Percentiles rank a stretch among this genome's conserved stretches.
phyloP scores from a whole-genome alignment of 2,329 filamentous ascomycete species.

The Pestalotiopsis sp. region DNA sequence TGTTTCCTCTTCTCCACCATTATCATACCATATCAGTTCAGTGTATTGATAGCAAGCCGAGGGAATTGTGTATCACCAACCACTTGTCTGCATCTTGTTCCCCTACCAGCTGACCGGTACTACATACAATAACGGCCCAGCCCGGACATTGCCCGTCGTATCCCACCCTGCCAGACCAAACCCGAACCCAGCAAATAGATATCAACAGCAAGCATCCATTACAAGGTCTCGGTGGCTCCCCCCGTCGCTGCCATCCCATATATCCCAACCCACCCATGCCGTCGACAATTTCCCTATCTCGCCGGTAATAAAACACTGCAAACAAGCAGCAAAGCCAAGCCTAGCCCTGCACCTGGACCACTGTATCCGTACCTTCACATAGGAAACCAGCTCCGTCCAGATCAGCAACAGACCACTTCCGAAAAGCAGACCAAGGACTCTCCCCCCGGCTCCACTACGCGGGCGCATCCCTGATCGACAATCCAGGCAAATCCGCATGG shows the following conservation, averaged over 20 bases:
- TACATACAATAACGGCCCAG: neutral
- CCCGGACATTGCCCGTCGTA: neutral
- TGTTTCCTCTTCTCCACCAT: neutral
- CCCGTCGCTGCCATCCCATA: neutral
- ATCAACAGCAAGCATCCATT: neutral
- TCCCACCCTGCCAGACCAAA: neutral
- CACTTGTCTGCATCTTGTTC: neutral
- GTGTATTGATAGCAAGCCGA: neutral
- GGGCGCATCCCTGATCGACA: constrained; percentile 7
- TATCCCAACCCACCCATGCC: neutral
- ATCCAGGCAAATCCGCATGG: neutral
- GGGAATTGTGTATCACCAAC: neutral
- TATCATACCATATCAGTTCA: neutral
- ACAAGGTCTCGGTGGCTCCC: neutral
- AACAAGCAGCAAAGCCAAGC: neutral
- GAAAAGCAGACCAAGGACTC: neutral
- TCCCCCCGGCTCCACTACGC: neutral
- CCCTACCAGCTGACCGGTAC: neutral
- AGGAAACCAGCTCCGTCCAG: neutral
- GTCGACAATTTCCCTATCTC: neutral
- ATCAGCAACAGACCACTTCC: neutral
- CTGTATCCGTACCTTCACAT: neutral
- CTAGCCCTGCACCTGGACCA: neutral
- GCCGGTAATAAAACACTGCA: neutral
- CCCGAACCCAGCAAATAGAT: neutral